Base-by-base conservation (phyloP, 345 rosid genomes). In the Acer campestre region DNA sequence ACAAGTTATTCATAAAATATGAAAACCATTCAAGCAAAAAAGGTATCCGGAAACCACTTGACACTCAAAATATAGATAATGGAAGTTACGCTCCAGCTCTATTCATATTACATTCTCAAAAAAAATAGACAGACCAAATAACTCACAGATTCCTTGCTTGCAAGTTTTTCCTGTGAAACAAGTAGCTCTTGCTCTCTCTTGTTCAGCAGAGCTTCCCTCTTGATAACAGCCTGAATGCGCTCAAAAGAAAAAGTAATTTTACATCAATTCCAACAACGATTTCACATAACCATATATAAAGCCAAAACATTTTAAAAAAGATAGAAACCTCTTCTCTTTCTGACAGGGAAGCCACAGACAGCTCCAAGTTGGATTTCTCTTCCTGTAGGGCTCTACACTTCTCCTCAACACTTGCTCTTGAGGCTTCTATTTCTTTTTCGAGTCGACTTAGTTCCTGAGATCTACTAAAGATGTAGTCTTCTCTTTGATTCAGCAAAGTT, bases 101-200 rank as follows among this genome's bases (percentile, higher is more conserved):
- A 71, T n/a, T 18, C 67, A 7, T 59, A 23, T 42, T 17, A 61
- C 10, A 63, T 62, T 53, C 42, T 48, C 22, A 53, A 18, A n/a
- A 18, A n/a, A 31, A 40, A 42, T 20, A 14, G 6, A 58, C 3
- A 25, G 20, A 18, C 67, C 66, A 64, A 51, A 76, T 67, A 78
- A 86, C 98, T 88, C 84, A 96, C 99, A 80, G 92, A 87, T 85
- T 94, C 92, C 80, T 84, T 94, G 89, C 75, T 86, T 23, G 95
- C 87, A 77, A 88, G 73, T 81, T 86, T 91, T 88, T 82, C 95
- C 79, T 88, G 93, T 66, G 92, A 79, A 87, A 86, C 82, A 81
- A 87, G 93, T 65, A 94, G 86, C 66, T 89, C 93, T 78, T 86
- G 90, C 88, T 96, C 99, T 77, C 81, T 90, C 85, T 88, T 86